Evolutionary conservation across 2,329 filamentous ascomycete species (phyloP).

Genomic region (Penicillium corylophilum): DNA sequence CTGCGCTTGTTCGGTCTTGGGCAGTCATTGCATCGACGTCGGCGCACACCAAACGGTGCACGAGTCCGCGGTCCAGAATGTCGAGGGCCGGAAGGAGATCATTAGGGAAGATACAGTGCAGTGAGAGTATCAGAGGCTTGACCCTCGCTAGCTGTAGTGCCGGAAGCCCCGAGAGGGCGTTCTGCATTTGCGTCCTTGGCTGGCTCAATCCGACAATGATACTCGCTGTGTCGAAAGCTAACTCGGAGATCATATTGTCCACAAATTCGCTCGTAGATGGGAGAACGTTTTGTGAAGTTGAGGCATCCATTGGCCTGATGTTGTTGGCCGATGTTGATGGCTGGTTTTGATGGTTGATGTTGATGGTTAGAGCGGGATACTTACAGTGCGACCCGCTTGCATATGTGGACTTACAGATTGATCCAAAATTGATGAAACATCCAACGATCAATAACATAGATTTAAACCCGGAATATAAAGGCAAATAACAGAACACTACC

Average conservation of each 20-base stretch:
- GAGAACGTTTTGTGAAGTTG: background rate
- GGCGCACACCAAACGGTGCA: constrained; percentile 53
- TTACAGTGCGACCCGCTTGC: background rate
- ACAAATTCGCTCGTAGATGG: constrained; percentile 19
- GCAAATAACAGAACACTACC: too few species aligned
- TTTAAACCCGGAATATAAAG: too few species aligned
- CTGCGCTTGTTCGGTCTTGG: background rate
- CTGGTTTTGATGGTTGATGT: background rate
- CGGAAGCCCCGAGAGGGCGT: constrained; percentile 26
- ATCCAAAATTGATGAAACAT: background rate
- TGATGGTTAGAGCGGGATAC: too few species aligned
- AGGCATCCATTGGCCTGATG: constrained; percentile 5
- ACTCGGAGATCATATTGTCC: constrained; percentile 24
- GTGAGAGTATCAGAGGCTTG: constrained; percentile 66
- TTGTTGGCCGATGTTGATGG: background rate
- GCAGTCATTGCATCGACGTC: constrained; percentile 4
- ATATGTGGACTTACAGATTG: background rate
- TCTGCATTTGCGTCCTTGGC: constrained; percentile 7
- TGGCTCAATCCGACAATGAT: constrained; percentile 1
- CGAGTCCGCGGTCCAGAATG: constrained; percentile 74
- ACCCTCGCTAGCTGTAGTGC: constrained; percentile 24
- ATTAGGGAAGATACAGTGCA: constrained; percentile 82
- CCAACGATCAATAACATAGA: too few species aligned
- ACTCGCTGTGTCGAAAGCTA: constrained; percentile 11
- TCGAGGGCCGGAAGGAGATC: constrained; percentile 82